A percentile compares a stretch with the other conserved stretches of the same genome.
These are phyloP conservation scores for Candida sithepensis DNA, from an alignment of 805 yeast species.

Conservation along the genomic window DNA sequence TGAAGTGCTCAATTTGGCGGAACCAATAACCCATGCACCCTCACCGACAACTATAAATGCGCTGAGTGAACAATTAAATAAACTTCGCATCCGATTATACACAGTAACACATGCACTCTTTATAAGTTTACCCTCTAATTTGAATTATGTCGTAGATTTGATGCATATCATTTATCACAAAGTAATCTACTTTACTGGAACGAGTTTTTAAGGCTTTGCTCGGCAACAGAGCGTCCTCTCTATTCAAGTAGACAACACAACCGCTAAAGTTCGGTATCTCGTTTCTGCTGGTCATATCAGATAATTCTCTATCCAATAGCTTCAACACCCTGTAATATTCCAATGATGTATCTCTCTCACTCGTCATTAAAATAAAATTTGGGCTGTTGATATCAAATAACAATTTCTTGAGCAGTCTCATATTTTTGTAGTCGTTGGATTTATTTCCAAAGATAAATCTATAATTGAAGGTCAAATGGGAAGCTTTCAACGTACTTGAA, in stretches of 20 bases:
- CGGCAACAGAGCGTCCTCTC: not conserved
- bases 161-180: not conserved
- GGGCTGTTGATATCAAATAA: constrained; percentile 8
- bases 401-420: constrained; percentile 11
- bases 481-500: not conserved
- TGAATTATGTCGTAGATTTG: not conserved
- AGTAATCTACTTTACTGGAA: not conserved
- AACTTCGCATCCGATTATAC: too few relatives aligned
- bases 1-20: too few relatives aligned
- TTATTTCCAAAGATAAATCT: constrained; percentile 19
- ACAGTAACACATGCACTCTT: too few relatives aligned
- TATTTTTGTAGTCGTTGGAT: constrained; percentile 16
- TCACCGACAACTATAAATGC: too few relatives aligned
- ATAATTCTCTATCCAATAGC: constrained; percentile 6
- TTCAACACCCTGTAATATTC: constrained; percentile 25
- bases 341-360: constrained; percentile 21
- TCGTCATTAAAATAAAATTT: constrained; percentile 20
- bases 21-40: too few relatives aligned
- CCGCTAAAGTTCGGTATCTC: not conserved
- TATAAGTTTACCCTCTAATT: not conserved
- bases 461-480: constrained; percentile 10
- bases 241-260: not conserved
- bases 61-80: too few relatives aligned
- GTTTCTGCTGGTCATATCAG: not conserved
- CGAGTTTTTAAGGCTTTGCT: not conserved